These are phyloP conservation scores for Xenosphaeropsis pyriputrescens DNA, from an alignment of 2,329 filamentous ascomycete genomes.

Conservation along the genomic window DNA sequence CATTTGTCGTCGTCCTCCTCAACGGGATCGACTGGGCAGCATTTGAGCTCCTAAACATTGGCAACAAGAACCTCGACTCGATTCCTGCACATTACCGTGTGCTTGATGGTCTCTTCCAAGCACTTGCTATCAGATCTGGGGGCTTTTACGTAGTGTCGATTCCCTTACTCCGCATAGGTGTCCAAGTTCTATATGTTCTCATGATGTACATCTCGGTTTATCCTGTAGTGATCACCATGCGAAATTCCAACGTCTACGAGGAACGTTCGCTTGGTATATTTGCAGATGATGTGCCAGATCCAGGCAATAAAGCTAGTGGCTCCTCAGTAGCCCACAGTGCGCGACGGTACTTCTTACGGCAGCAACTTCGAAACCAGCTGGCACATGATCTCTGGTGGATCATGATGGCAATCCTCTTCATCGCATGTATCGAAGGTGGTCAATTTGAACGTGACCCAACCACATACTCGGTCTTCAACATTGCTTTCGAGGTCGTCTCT, in stretches of 20 bases:
- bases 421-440: slow-evolving; percentile 40
- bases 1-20: slow-evolving; percentile 39
- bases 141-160: slow-evolving; percentile 51
- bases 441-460: slow-evolving; percentile 32
- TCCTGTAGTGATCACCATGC: slow-evolving; percentile 43
- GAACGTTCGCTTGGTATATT: slow-evolving; percentile 46
- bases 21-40: slow-evolving; percentile 47
- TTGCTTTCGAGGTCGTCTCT: slow-evolving; percentile 38
- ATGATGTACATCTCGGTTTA: slow-evolving; percentile 51
- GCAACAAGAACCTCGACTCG: slow-evolving; percentile 35
- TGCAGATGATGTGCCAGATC: background rate
- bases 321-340: background rate
- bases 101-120: slow-evolving; percentile 48
- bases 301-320: background rate
- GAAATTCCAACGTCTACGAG: slow-evolving; percentile 56
- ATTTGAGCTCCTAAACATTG: slow-evolving; percentile 48
- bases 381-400: slow-evolving; percentile 54
- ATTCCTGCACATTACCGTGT: slow-evolving; percentile 36
- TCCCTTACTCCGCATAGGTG: slow-evolving; percentile 32
- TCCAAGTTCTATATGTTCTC: slow-evolving; percentile 41
- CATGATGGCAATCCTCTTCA: slow-evolving; percentile 40
- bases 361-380: slow-evolving; percentile 41
- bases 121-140: slow-evolving; percentile 44
- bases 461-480: slow-evolving; percentile 39
- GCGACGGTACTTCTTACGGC: slow-evolving; percentile 1